Conservation (phyloP, 1,139 yeast genomes). For the Groenewaldozyma auringiensis region DNA sequence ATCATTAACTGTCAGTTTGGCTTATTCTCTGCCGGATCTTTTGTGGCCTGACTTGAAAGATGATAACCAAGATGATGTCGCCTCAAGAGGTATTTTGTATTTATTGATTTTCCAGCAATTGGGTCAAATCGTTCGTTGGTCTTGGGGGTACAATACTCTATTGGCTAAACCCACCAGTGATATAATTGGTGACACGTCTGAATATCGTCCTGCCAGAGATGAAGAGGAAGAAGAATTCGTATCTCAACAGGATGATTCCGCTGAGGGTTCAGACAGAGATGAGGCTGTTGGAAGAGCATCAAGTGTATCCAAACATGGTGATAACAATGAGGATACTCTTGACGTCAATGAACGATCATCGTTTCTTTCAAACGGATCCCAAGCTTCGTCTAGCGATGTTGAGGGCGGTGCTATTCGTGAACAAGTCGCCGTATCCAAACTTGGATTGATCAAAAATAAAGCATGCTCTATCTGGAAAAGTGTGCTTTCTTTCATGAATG, state of each 20-base stretch:
- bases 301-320: constrained; percentile 9
- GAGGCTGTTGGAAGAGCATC: neutral
- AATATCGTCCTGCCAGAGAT: constrained; percentile 1
- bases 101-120: constrained; percentile 74
- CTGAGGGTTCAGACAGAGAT: neutral
- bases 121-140: constrained; percentile 80
- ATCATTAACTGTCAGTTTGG: constrained; percentile 62
- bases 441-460: neutral
- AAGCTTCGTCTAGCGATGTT: neutral
- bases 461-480: constrained; percentile 7
- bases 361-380: neutral
- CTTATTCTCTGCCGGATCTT: constrained; percentile 64
- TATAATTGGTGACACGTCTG: constrained; percentile 2
- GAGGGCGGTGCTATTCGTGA: neutral
- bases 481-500: constrained; percentile 64
- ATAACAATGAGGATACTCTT: constrained; percentile 6
- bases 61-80: constrained; percentile 63
- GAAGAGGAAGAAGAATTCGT: neutral
- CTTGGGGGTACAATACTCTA: constrained; percentile 82
- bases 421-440: neutral
- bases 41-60: constrained; percentile 65
- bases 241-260: neutral
- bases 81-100: constrained; percentile 72
- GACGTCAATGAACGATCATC: constrained; percentile 1
- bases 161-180: constrained; percentile 40